Percentiles rank a stretch among this genome's conserved stretches.
Evolutionary conservation across 148 eudicot genomes (phyloP).

Genomic region (Rheum nobile): DNA sequence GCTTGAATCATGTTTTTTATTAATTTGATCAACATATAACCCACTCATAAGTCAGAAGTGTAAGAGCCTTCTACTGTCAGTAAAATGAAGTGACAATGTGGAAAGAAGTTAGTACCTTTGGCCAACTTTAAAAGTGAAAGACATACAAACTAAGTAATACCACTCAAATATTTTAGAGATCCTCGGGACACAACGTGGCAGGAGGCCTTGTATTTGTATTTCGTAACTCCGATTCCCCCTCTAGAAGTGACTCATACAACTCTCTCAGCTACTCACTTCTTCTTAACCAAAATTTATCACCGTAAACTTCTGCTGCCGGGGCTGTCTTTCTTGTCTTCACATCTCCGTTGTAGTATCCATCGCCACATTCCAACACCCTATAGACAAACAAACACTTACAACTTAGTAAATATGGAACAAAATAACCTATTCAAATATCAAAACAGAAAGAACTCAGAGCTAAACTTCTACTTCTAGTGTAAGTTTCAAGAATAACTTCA

Average conservation of each 20-base stretch:
- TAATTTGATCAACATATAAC: neutral
- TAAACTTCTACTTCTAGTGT: neutral
- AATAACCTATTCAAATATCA: neutral
- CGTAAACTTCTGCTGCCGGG: slow-evolving; percentile 22
- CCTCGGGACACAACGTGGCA: slow-evolving; percentile 32
- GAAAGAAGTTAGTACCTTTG: slow-evolving; percentile 28
- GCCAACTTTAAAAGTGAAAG: slow-evolving; percentile 39
- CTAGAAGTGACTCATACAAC: slow-evolving; percentile 37
- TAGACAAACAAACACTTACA: neutral
- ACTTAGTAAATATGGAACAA: neutral
- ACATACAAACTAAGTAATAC: slow-evolving; percentile 66
- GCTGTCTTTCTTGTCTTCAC: slow-evolving; percentile 26
- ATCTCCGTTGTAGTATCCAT: slow-evolving; percentile 56
- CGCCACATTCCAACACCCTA: slow-evolving; percentile 52
- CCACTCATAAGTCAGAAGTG: too few relatives aligned
- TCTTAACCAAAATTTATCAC: slow-evolving; percentile 24
- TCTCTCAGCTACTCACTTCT: slow-evolving; percentile 48
- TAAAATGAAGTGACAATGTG: neutral
- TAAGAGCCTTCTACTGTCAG: too few relatives aligned
- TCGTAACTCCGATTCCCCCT: slow-evolving; percentile 26
- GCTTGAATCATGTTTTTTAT: neutral
- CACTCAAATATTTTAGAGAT: slow-evolving; percentile 44
- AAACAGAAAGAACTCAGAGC: neutral
- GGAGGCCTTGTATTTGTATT: slow-evolving; percentile 17
- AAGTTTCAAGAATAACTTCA: neutral